Base-by-base conservation (phyloP, 2,329 filamentous ascomycete genomes). In the Xylariaceae sp. region DNA sequence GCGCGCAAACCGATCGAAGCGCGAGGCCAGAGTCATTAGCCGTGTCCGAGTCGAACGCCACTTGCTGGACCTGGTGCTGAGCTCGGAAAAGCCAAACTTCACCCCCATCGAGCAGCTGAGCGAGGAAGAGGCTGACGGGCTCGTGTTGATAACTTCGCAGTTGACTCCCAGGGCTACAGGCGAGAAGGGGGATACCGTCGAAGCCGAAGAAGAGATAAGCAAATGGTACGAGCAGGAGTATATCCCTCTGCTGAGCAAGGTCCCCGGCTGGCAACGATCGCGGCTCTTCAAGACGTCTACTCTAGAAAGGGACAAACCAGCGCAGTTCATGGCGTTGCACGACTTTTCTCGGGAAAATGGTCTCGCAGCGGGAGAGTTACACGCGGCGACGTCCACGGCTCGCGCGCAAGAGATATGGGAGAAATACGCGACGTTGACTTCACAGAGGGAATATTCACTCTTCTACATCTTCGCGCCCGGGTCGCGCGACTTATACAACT, bases 381-480 rank as follows among this genome's bases (percentile, higher is more conserved):
- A 76, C 53, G 77, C 79, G 0, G 72, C 82, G 2, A 76, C 70
- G 50, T 66, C 69, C 9, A 88, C 84, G 1, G 66, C 74, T 1
- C 79, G 82, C 74, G 66, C 71, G 12, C 67, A 69, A 3, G 69
- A 78, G 34, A 68, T 88, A 24, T 74, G 76, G 51, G 60, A 64
- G 14, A 74, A 78, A 23, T 71, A 78, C 11, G 73, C 86, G 9
- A 71, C 69, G 15, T 61, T 66, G 32, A 76, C 76, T 52, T 69
- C 63, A 9, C 70, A 78, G 31, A 71, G 83, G 13, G 69, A 71
- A 0, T 92, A 86, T 62, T 68, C 76, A 23, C 75, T 89, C 46
- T 85, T 86, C 60, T 89, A 92, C 60, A 80, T 83, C 9, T 94
- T 94, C 54, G 85, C 86, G 0, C 74, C 83, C 0, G 85, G 76